Conservation (phyloP, 345 rosid species). For the Pugionium dolabratum region DNA sequence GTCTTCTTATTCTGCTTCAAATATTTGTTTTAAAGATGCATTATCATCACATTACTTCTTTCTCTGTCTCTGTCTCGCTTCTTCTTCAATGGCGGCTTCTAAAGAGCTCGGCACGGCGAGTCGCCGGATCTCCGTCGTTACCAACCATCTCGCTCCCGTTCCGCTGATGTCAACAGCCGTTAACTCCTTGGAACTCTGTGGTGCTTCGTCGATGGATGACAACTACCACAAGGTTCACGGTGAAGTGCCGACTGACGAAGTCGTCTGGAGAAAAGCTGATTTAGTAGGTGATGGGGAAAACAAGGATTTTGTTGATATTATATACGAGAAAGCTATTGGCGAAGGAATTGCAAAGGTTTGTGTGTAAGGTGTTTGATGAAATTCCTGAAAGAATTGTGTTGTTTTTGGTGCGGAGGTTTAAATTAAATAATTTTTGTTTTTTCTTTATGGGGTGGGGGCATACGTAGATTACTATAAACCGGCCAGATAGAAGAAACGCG, state of each 20-base stretch:
- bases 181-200: constrained; percentile 39
- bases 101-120: constrained; percentile 44
- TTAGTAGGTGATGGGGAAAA: constrained; percentile 25
- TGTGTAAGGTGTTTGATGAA: constrained; percentile 26
- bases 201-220: constrained; percentile 55
- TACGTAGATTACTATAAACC: constrained; percentile 68
- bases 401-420: neutral
- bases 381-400: constrained; percentile 4
- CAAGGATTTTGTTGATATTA: constrained; percentile 61
- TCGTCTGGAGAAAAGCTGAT: constrained; percentile 59
- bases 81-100: constrained; percentile 39
- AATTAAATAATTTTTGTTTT: neutral
- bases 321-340: constrained; percentile 77
- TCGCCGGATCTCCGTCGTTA: constrained; percentile 56
- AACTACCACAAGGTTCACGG: constrained; percentile 78
- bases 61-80: constrained; percentile 9
- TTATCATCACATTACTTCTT: constrained; percentile 2
- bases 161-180: constrained; percentile 10
- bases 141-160: constrained; percentile 51
- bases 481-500: constrained; percentile 85
- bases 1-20: constrained; percentile 32
- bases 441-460: neutral
- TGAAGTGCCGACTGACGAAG: constrained; percentile 54
- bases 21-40: neutral
- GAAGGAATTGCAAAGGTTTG: constrained; percentile 91